Base-by-base conservation (phyloP, 1,139 yeast genomes). In the Candida smagusa region DNA sequence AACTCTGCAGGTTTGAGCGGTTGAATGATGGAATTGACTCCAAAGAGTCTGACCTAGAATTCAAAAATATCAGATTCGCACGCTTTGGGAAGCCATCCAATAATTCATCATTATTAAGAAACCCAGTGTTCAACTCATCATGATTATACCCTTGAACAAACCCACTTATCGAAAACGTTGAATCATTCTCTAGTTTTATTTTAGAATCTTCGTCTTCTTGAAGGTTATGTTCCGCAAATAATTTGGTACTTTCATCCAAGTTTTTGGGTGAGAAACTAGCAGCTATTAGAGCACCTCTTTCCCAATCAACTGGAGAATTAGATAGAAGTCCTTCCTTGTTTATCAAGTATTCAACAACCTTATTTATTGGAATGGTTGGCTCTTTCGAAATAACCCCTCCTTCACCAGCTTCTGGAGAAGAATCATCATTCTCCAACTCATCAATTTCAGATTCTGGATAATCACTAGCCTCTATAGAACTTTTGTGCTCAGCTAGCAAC, bases 261-360 rank as follows among this genome's bases (percentile, higher is more conserved):
- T 63, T 58, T 9, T 48, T 43, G 7, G 47, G 44, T 5, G 48
- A 33, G 36, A 56, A 55, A 35, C 56, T 61, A 6, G 74, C 72
- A 19, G 74, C 74, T 16, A 68, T 63, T 11, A 56, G 43, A 2
- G 72, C 72, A 2, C 74, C 74, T 37, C 54, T 55, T 40, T 70
- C 76, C 76, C 76, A 71, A 38, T 68, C 75, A 34, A 68, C 52
- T 0, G 76, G 75, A 22, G 63, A 48, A 38, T 64, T 62, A 30
- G 56, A 54, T 34, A 71, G 56, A 34, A 70, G 49, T 8, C 65
- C 66, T 44, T 65, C 54, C 23, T 68, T 56, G 30, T 58, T 58
- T 26, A 75, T 65, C 35, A 77, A 53, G 42, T 69, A 60, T 7
- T 64, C 52, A 8, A 78, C 74, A 11, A 76, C 72, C 43, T 68